Evolutionary conservation across 192 early-diverging fungal species (phyloP), one percentile per base, ranked within the genome.

Genomic region (Coemansia sp.): DNA sequence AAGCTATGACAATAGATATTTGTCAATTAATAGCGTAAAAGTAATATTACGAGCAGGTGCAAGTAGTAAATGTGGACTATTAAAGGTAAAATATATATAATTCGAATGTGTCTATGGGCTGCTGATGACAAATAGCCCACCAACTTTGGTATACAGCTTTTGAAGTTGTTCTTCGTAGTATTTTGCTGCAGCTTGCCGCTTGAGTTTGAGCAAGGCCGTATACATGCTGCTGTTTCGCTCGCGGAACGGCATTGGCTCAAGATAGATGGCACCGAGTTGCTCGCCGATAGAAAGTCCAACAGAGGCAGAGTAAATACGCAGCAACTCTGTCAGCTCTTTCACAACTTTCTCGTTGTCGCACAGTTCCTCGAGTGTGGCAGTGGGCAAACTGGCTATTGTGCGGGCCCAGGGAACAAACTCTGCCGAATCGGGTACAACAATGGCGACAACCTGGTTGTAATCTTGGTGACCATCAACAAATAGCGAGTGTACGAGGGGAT

Each of bases 401-500:
- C 70, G 74, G 3, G 91, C 89, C 93, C 93, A 95, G 1, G 80
- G 57, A 6, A 82, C 60, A 47, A 94, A 86, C 6, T 64, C 59
- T 3, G 87, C 84, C 19, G 77, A 70, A 33, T 93, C 86, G 23
- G 97, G 97, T 2, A 94, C 90, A 16, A 95, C 86, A 40, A 99
- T 72, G 43, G 85, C 94, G 17, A 98, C 92, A 30, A 97, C 68
- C 30, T 90, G 87, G n/a, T 86, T 79, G 78, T 93, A 88, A 32
- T 92, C 70, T 6, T 88, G 88, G 63, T 97, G 91, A 38, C 95
- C 97, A 80, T 97, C 89, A 8, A 96, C 89, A 74, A 89, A 98
- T 26, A 91, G 72, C 75, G 95, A 91, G 3, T 92, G 85, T 7
- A 98, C 86, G 52, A 96, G 72, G 44, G 74, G 76, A 67, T 90